Evolutionary conservation across 768 basidiomycete species (phyloP), one percentile per base, ranked within the genome.

Genomic region (Pleurotus eryngii): DNA sequence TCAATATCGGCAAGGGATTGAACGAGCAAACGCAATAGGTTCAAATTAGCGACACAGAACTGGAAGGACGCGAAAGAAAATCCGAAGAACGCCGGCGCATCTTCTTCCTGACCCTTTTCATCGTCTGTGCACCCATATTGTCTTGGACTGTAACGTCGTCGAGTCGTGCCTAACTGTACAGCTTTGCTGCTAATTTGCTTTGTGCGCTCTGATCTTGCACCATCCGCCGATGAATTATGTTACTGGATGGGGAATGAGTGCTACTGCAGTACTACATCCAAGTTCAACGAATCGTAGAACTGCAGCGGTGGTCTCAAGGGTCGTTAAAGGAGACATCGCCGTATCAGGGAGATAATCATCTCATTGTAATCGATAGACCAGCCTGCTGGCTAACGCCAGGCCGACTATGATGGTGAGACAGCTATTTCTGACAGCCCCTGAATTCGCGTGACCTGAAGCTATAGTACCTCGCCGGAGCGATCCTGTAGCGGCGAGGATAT

Each of bases 51-150:
- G 15, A 86, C 89, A 1, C 61, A 82, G 46, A 90, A 90, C 74
- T 92, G 89, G 89, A 89, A 88, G 71, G 82, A 76, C 61, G 79
- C 86, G 49, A 84, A 83, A 65, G 85, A 87, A 68, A 87, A 88
- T 64, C 81, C 83, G 0, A 82, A 80, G 68, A 72, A 72, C 63
- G 65, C 69, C 30, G 64, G 69, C 24, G 49, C 47, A 48, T n/a
- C 46, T 24, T 46, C 43, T 46, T 45, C 30, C 30, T 35, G 30
- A 35, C 30, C 8, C 30, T 35, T 35, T 35, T 2, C 8, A 35
- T 8, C 11, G 30, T 35, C 30, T 35, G 30, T 35, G n/a, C 30
- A 11, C 45, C 43, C 18, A 53, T 30, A 49, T 35, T 51, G 47
- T 38, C 48, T 46, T 45, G 55, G 24, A 26, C 24, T 26, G 30